Conservation (phyloP, 176 grass and related monocot species). For the Panicum miliaceum region DNA sequence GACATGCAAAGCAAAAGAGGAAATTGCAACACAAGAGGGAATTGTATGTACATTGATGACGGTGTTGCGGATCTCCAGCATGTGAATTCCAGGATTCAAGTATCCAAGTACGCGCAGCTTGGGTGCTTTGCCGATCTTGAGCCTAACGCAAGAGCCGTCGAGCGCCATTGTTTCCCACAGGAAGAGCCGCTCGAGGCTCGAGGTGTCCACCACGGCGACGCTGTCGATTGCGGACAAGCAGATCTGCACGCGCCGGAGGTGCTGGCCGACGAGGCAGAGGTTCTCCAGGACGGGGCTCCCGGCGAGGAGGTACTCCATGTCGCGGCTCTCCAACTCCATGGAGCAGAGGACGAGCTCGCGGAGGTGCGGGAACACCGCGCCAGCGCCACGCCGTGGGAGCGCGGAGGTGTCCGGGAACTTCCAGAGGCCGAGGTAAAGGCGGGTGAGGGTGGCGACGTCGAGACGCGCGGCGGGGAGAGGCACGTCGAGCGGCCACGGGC, state of each 20-base stretch:
- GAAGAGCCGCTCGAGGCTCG: not conserved
- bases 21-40: not conserved
- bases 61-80: not conserved
- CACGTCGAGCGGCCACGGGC: not conserved
- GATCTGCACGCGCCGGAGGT: constrained; percentile 19
- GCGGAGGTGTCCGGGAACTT: constrained; percentile 5
- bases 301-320: constrained; percentile 6
- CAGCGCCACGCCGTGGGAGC: not conserved
- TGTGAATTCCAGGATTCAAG: not conserved
- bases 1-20: not conserved
- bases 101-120: not conserved
- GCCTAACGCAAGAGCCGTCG: not conserved
- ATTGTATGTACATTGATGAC: not conserved
- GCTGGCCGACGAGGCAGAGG: constrained; percentile 7
- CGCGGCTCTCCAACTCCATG: not conserved
- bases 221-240: not conserved
- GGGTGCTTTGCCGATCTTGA: not conserved
- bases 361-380: constrained; percentile 7
- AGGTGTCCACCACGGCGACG: too few relatives aligned
- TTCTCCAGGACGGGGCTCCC: constrained; percentile 5
- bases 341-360: constrained; percentile 17
- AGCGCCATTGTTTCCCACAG: not conserved
- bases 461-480: constrained; percentile 26
- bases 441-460: not conserved
- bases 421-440: constrained; percentile 1